Conservation (phyloP, 2,329 filamentous ascomycete species). For the Sclerotinia trifoliorum region DNA sequence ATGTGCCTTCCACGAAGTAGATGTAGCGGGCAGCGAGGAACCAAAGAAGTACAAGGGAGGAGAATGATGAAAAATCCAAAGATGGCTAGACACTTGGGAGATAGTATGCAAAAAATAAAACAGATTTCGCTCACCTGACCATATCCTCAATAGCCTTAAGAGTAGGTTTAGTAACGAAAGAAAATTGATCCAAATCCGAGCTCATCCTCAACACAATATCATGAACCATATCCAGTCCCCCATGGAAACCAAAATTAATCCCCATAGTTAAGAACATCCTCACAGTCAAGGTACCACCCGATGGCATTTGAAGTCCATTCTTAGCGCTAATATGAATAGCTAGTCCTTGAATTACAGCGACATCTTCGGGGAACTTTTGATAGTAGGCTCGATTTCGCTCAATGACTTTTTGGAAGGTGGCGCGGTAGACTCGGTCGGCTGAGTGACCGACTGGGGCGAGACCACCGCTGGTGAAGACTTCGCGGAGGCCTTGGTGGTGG, state of each 20-base stretch:
- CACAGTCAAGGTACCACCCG: slow-evolving; percentile 70
- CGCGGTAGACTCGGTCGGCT: slow-evolving; percentile 72
- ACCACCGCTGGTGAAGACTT: slow-evolving; percentile 83
- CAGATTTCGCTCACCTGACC: neutral
- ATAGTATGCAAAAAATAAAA: neutral
- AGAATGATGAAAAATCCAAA: neutral
- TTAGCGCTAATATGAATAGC: slow-evolving; percentile 52
- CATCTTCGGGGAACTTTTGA: slow-evolving; percentile 79
- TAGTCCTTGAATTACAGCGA: slow-evolving; percentile 56
- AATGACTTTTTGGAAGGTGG: slow-evolving; percentile 66
- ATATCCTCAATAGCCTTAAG: slow-evolving; percentile 66
- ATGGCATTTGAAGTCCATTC: slow-evolving; percentile 62
- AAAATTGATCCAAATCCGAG: slow-evolving; percentile 72
- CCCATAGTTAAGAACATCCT: slow-evolving; percentile 75
- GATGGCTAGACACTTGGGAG: neutral
- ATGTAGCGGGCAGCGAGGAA: neutral
- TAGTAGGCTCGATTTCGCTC: slow-evolving; percentile 76
- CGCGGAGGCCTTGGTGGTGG: slow-evolving; percentile 72
- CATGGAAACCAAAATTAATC: slow-evolving; percentile 74
- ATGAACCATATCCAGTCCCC: slow-evolving; percentile 74
- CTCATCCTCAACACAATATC: slow-evolving; percentile 67
- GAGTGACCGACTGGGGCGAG: slow-evolving; percentile 71
- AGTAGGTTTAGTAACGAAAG: slow-evolving; percentile 70
- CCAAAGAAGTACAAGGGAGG: neutral
- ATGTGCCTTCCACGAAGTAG: neutral